phyloP scores from a whole-genome alignment of 2,329 filamentous ascomycete genomes.

The Fusarium anguioides region DNA sequence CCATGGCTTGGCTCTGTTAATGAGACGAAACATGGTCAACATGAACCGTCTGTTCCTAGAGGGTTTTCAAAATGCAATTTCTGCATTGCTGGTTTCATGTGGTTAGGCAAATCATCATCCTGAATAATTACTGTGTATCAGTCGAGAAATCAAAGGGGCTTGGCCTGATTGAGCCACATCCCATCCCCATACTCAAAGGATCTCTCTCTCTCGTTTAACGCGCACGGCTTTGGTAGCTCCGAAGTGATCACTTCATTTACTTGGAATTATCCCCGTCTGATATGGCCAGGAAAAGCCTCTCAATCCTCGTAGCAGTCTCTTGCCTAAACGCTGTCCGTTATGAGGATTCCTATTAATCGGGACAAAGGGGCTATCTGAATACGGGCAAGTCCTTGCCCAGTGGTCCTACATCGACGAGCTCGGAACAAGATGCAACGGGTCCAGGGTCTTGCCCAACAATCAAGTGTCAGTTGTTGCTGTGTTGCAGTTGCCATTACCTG shows the following conservation, averaged over 20 bases:
- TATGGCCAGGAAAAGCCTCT: not conserved
- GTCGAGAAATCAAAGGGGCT: not conserved
- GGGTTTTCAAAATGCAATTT: not conserved
- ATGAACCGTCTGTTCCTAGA: slow-evolving; percentile 1
- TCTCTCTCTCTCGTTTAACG: not conserved
- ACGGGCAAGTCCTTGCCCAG: slow-evolving; percentile 1
- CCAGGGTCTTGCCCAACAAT: slow-evolving; percentile 24
- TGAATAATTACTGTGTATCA: not conserved
- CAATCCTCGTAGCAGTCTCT: not conserved
- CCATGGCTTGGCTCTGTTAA: slow-evolving; percentile 15
- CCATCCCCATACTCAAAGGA: not conserved
- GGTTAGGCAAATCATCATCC: not conserved
- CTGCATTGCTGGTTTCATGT: slow-evolving; percentile 13
- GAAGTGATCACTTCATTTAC: not conserved
- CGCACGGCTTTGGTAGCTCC: not conserved
- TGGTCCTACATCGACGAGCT: slow-evolving; percentile 17
- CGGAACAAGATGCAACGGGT: slow-evolving; percentile 19
- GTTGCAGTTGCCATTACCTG: slow-evolving; percentile 24
- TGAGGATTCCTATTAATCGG: not conserved
- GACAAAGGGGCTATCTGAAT: not conserved
- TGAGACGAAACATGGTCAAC: slow-evolving; percentile 33
- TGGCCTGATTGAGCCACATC: not conserved
- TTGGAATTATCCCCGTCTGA: not conserved
- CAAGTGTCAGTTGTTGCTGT: slow-evolving; percentile 8
- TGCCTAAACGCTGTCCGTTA: not conserved